Conservation (phyloP, 2,329 filamentous ascomycete species). For the Mycogone perniciosa region DNA sequence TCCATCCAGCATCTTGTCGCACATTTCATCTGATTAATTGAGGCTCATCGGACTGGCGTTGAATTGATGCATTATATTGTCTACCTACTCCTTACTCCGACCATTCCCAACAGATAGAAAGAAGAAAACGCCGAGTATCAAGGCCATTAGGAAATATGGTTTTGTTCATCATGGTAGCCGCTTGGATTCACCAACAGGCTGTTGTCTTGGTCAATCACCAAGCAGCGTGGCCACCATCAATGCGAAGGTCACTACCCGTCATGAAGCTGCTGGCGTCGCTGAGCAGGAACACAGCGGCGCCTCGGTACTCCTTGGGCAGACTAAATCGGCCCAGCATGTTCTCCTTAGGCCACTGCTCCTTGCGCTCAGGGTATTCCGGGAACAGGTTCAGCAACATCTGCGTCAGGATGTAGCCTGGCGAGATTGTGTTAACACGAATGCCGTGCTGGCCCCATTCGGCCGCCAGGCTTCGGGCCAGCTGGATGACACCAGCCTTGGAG, state of each 20-base stretch:
- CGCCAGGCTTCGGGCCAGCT: conserved; percentile 64
- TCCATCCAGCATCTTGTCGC: conserved; percentile 32
- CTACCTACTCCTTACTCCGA: conserved; percentile 7
- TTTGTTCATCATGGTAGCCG: neutral
- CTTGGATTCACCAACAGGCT: neutral
- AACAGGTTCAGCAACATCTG: conserved; percentile 81
- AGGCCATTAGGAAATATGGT: neutral
- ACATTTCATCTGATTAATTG: conserved; percentile 24
- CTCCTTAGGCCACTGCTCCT: conserved; percentile 66
- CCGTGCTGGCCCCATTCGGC: conserved; percentile 65
- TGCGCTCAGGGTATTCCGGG: conserved; percentile 62
- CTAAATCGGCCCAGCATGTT: conserved; percentile 76
- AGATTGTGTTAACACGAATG: conserved; percentile 77
- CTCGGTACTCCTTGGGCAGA: conserved; percentile 62
- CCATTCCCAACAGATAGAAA: neutral
- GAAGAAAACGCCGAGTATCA: neutral
- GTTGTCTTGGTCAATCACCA: conserved; percentile 36
- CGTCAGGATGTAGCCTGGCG: conserved; percentile 73
- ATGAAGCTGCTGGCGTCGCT: conserved; percentile 67
- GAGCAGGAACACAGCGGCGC: conserved; percentile 66
- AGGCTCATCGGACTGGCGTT: neutral
- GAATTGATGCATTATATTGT: neutral
- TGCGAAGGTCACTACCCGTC: conserved; percentile 65
- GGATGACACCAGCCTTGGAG: conserved; percentile 67
- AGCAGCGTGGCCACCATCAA: conserved; percentile 63